Conservation (phyloP, 441 rosid genomes). For the Omphalea diandra region DNA sequence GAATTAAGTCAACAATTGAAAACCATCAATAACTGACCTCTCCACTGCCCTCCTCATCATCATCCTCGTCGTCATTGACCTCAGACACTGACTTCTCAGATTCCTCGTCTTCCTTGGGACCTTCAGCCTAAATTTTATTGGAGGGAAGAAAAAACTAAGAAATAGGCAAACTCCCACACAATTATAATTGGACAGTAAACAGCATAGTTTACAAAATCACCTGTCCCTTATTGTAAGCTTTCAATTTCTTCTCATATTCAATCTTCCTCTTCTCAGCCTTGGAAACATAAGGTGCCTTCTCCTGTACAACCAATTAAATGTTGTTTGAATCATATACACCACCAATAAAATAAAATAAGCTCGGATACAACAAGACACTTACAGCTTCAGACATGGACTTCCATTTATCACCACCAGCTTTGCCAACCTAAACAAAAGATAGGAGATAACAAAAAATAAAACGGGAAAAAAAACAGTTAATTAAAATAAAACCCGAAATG, state of each 20-base stretch:
- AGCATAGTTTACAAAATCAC: constrained; percentile 30
- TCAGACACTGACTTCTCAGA: constrained; percentile 78
- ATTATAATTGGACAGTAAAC: no score
- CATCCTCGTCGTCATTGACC: constrained; percentile 59
- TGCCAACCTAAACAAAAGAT: constrained; percentile 94
- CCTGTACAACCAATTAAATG: no score
- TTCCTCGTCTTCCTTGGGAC: constrained; percentile 64
- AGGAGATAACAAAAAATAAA: no score
- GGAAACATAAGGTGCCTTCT: constrained; percentile 67
- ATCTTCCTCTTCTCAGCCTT: constrained; percentile 86
- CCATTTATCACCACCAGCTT: constrained; percentile 85
- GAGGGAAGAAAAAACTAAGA: no score
- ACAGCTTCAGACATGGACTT: constrained; percentile 64
- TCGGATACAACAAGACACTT: constrained; percentile 18
- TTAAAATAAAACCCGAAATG: no score
- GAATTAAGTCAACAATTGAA: not conserved
- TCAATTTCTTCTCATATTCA: constrained; percentile 80
- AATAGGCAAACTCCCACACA: constrained; percentile 17
- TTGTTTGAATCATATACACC: no score
- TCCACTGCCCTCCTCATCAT: constrained; percentile 43
- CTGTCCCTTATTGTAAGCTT: constrained; percentile 74
- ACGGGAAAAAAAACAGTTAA: no score
- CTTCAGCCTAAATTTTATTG: constrained; percentile 52
- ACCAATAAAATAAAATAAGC: no score
- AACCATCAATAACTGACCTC: constrained; percentile 45